Conservation (phyloP, 805 yeast genomes). For the Candida hungchunana region DNA sequence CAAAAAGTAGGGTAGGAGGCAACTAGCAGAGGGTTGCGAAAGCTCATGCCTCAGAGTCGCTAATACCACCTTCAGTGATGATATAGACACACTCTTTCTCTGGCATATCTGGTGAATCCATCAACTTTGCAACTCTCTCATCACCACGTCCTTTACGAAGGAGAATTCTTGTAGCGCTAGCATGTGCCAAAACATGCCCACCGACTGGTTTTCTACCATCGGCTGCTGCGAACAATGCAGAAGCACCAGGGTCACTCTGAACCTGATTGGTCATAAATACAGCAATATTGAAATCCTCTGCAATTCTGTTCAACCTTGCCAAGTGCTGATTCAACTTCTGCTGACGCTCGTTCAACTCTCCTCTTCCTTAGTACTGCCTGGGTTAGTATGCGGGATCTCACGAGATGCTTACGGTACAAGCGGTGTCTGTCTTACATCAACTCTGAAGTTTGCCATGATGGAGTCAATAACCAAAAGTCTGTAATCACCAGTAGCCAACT, state of each 20-base stretch:
- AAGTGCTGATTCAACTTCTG: slow-evolving; percentile 60
- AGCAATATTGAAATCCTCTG: slow-evolving; percentile 77
- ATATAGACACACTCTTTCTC: slow-evolving; percentile 75
- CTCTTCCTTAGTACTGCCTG: slow-evolving; percentile 60
- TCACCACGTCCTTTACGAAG: slow-evolving; percentile 74
- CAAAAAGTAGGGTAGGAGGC: too few species aligned
- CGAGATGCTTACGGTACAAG: too few species aligned
- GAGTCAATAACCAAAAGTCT: slow-evolving; percentile 63
- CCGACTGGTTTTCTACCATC: slow-evolving; percentile 85
- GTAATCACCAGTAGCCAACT: slow-evolving; percentile 64
- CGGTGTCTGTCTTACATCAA: slow-evolving; percentile 40
- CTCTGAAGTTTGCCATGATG: slow-evolving; percentile 74
- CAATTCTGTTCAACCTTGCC: slow-evolving; percentile 49
- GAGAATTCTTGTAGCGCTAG: slow-evolving; percentile 71
- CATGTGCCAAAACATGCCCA: slow-evolving; percentile 79
- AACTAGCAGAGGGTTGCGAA: too few species aligned
- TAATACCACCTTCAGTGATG: slow-evolving; percentile 64
- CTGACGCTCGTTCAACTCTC: slow-evolving; percentile 73
- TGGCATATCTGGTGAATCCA: slow-evolving; percentile 80
- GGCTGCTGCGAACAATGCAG: slow-evolving; percentile 71
- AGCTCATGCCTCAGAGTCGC: slow-evolving; percentile 38
- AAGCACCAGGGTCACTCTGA: slow-evolving; percentile 82
- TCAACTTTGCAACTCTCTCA: slow-evolving; percentile 73
- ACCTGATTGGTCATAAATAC: slow-evolving; percentile 75
- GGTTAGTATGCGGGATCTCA: too few species aligned